Evolutionary conservation across 2,329 filamentous ascomycete genomes (phyloP), one percentile per base, ranked within the genome.

Genomic region (Ceratocystis smalleyi): DNA sequence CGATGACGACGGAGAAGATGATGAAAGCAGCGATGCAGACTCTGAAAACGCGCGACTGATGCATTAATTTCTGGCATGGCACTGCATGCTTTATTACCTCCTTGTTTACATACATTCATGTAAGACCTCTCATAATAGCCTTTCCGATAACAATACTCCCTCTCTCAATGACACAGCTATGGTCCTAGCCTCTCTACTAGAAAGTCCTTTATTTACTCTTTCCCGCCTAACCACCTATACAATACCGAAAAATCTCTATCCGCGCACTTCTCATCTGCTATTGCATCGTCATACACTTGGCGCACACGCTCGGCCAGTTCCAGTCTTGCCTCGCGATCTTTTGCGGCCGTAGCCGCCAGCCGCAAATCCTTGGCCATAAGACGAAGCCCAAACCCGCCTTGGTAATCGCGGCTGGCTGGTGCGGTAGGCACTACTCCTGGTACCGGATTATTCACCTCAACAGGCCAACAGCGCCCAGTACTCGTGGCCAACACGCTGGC

Each of bases 391-490:
- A 92, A 94, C 0, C 89, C 89, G 57, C 89, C 89, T 19, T 77
- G 74, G 70, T 91, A 99, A 63, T 87, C 91, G 65, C 87, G 79
- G 64, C 80, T 82, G 0, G 91, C 87, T 0, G 92, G 91, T 1
- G 89, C 83, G 0, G 81, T 83, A 67, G 86, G 84, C 24, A 92
- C 80, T 0, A 96, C 91, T 15, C 91, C 91, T 10, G 85, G 85
- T 2, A 97, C 91, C 0, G 94, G 94, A 72, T 97, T 97, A 76
- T 99, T 99, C 67, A 95, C 79, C 75, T 96, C 91, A 70, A 87
- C 94, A 0, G 92, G 91, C 94, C 94, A 99, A 79, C 91, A 97
- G 68, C 81, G 83, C n/a, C 94, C 94, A 0, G 92, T 96, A 69
- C 89, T 94, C 2, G 88, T 87, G 73, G 96, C 97, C 77, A 99